Conservation (phyloP, 441 rosid species). For the Gossypium gossypioides region DNA sequence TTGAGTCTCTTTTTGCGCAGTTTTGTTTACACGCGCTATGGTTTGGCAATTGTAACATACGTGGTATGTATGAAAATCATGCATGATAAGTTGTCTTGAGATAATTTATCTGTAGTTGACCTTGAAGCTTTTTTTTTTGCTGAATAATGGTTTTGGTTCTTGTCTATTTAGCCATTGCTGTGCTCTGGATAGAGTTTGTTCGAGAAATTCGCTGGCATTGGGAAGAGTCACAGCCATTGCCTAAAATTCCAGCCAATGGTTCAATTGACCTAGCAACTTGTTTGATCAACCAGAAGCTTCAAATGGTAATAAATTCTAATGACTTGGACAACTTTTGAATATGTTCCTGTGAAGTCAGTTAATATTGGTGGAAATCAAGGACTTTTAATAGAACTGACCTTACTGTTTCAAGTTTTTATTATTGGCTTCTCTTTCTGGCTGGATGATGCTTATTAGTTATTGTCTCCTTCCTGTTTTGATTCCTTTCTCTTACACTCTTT, state of each 20-base stretch:
- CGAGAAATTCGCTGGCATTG: constrained; percentile 97
- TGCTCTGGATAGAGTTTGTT: constrained; percentile 91
- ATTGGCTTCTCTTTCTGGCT: background rate
- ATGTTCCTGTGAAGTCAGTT: background rate
- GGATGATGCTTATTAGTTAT: background rate
- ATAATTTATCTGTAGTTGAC: background rate
- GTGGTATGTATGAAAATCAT: constrained; percentile 47
- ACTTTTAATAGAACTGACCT: background rate
- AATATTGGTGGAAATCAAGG: background rate
- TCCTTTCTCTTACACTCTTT: background rate
- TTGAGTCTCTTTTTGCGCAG: constrained; percentile 72
- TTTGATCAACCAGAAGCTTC: constrained; percentile 86
- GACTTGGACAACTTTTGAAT: constrained; percentile 5
- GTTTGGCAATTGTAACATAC: constrained; percentile 89
- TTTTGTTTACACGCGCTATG: constrained; percentile 81
- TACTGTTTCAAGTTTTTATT: constrained; percentile 3
- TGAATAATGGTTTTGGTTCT: constrained; percentile 11
- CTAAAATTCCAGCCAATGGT: constrained; percentile 58
- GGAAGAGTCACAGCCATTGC: constrained; percentile 91
- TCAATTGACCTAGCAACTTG: constrained; percentile 77
- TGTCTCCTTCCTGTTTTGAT: background rate
- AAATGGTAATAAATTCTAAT: constrained; percentile 52
- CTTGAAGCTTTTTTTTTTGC: constrained; percentile 16
- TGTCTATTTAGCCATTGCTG: constrained; percentile 64
- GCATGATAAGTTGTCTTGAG: background rate